A percentile compares a stretch with the other conserved stretches of the same genome.
Conservation (phyloP, 2,329 filamentous ascomycete species). For the Penicillium sp. region DNA sequence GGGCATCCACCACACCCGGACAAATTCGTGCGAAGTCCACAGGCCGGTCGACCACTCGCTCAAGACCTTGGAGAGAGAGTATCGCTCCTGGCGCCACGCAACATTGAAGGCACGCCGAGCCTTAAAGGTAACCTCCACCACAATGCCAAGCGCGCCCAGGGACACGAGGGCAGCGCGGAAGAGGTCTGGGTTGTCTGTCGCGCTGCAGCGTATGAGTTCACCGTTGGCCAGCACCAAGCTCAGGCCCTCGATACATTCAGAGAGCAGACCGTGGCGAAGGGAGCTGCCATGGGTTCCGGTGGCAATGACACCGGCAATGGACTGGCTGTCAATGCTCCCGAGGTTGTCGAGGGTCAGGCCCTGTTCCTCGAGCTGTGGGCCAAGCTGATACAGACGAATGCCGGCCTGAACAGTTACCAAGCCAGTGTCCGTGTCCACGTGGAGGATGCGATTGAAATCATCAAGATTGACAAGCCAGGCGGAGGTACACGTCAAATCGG, state of each 20-base stretch:
- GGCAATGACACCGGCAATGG: constrained; percentile 82
- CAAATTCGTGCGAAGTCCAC: constrained; percentile 82
- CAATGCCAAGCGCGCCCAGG: constrained; percentile 82
- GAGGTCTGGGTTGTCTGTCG: constrained; percentile 63
- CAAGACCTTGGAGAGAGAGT: constrained; percentile 63
- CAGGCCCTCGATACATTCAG: constrained; percentile 67
- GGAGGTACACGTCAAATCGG: constrained; percentile 83
- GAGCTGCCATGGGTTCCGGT: constrained; percentile 93
- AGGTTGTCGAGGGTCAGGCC: constrained; percentile 85
- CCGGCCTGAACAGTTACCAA: constrained; percentile 78
- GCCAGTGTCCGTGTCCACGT: constrained; percentile 60
- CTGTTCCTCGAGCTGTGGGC: constrained; percentile 63
- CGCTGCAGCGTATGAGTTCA: constrained; percentile 62
- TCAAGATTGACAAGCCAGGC: constrained; percentile 95
- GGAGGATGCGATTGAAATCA: constrained; percentile 65
- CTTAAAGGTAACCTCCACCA: constrained; percentile 81
- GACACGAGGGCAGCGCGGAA: constrained; percentile 85
- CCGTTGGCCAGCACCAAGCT: constrained; percentile 80
- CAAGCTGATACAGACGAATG: constrained; percentile 71
- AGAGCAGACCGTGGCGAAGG: constrained; percentile 74
- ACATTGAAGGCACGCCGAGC: constrained; percentile 78
- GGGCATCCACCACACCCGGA: constrained; percentile 95
- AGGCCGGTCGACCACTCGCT: constrained; percentile 65
- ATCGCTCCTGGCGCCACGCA: constrained; percentile 75
- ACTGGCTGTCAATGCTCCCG: constrained; percentile 92